Evolutionary conservation across 352 stramenopile species (phyloP).

Genomic region (Globisporangium ultimum): DNA sequence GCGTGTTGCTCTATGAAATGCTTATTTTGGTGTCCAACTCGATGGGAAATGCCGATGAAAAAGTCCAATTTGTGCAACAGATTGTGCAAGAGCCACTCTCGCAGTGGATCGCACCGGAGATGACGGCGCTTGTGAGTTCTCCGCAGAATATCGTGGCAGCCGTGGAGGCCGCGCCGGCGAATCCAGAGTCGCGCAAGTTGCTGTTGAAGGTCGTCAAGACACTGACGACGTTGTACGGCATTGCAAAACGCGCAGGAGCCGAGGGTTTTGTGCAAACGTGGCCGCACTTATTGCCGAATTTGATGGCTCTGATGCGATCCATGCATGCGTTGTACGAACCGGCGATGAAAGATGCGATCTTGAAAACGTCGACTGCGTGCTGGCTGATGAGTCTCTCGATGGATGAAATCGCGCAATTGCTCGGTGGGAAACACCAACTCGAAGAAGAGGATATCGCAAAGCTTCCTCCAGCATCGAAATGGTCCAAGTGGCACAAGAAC

Average conservation of each 20-base stretch:
- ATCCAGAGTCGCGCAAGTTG: constrained; percentile 41
- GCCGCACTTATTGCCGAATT: constrained; percentile 69
- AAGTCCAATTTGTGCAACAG: constrained; percentile 62
- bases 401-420: constrained; percentile 70
- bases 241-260: constrained; percentile 52
- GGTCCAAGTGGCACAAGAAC: constrained; percentile 83
- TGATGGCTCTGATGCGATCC: constrained; percentile 52
- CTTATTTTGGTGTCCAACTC: constrained; percentile 79
- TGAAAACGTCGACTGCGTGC: constrained; percentile 55
- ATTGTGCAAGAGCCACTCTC: constrained; percentile 68
- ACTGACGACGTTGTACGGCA: constrained; percentile 75
- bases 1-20: constrained; percentile 81
- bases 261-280: constrained; percentile 52
- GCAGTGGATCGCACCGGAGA: constrained; percentile 62
- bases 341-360: constrained; percentile 42
- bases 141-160: constrained; percentile 50
- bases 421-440: constrained; percentile 70
- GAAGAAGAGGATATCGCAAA: constrained; percentile 66
- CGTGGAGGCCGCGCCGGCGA: constrained; percentile 35
- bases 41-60: constrained; percentile 59
- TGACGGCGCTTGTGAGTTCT: constrained; percentile 56
- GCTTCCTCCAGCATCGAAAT: constrained; percentile 42
- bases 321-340: constrained; percentile 57
- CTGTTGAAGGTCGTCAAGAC: constrained; percentile 66
- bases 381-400: constrained; percentile 70